Evolutionary conservation across 1,284 basidiomycete species (phyloP).

Genomic region (Cystobasidium sp.): DNA sequence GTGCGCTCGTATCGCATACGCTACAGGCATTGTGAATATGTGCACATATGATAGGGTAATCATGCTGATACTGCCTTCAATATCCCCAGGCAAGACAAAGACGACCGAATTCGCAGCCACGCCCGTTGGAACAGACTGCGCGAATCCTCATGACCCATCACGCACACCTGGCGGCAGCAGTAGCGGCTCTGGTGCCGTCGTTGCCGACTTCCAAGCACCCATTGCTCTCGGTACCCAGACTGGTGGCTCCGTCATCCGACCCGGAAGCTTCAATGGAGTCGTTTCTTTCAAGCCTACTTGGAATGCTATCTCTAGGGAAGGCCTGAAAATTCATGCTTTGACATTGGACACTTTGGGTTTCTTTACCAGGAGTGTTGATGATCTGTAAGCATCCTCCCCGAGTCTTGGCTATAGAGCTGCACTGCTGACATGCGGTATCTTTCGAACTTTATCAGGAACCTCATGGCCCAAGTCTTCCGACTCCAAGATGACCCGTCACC

Average conservation of each 20-base stretch:
- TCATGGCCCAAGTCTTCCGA: conserved; percentile 47
- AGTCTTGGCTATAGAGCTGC: too few relatives aligned
- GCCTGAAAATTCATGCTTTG: conserved; percentile 56
- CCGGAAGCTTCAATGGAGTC: conserved; percentile 90
- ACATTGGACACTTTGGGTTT: conserved; percentile 53
- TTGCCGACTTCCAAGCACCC: conserved; percentile 51
- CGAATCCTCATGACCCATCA: conserved; percentile 47
- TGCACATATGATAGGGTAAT: not conserved
- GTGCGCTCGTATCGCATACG: not conserved
- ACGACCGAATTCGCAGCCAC: conserved; percentile 52
- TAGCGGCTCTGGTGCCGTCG: conserved; percentile 53
- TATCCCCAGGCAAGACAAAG: conserved; percentile 49
- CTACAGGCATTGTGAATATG: not conserved
- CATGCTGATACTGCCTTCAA: too few relatives aligned
- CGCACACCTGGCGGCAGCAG: conserved; percentile 53
- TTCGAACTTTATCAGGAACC: not conserved
- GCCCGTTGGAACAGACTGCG: conserved; percentile 45
- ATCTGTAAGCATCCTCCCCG: conserved; percentile 47
- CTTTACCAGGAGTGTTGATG: conserved; percentile 49
- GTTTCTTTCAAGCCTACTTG: conserved; percentile 93
- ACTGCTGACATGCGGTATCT: not conserved
- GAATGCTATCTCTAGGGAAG: conserved; percentile 85
- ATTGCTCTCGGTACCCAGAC: conserved; percentile 67
- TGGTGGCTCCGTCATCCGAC: conserved; percentile 87
- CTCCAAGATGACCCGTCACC: conserved; percentile 12